Evolutionary conservation across 192 early-diverging fungal species (phyloP), one percentile per base, ranked within the genome.

Genomic region (Umbelopsis vinacea): DNA sequence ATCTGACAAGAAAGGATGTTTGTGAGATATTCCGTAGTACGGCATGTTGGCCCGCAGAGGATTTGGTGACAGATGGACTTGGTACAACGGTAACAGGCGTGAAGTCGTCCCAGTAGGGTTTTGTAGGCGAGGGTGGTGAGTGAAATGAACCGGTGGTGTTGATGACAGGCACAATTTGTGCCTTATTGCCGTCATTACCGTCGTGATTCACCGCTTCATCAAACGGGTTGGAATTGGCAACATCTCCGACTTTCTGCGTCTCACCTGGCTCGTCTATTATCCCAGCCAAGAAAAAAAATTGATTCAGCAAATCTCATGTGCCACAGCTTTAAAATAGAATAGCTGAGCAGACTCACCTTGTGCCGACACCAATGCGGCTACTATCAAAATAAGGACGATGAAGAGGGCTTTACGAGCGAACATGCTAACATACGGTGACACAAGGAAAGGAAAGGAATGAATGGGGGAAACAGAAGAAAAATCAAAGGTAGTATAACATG

Each of bases 141-240:
- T 54, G 22, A 6, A 6, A 6, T 5, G 23, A 1, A 14, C 8
- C 53, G 12, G 57, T 37, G 33, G 17, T 26, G 19, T 63, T 35
- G 7, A 26, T 19, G 33, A 35, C 17, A 9, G 33, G 12, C 1
- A 26, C 14, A 37, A 12, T 12, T 19, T 37, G 29, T 14, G 15
- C 57, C 2, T 29, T 63, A 11, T 37, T 17, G 17, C 48, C 33
- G 11, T 37, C 33, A 35, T 63, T 63, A 33, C 6, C 29, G 17
- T 63, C 15, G 15, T 63, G 57, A 33, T 63, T 63, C 33, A 63
- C 57, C 3, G 57, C 57, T 4, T 22, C 26, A 37, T 63, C 57
- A 63, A 63, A 63, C 12, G 57, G 57, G n/a, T 63, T 63, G 33
- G 57, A 63, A 35, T 63, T 37, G 0, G 57, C 57, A 12, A 63